These are phyloP conservation scores for Collybiopsis confluens DNA, from an alignment of 768 basidiomycete genomes.

Conservation along the genomic window DNA sequence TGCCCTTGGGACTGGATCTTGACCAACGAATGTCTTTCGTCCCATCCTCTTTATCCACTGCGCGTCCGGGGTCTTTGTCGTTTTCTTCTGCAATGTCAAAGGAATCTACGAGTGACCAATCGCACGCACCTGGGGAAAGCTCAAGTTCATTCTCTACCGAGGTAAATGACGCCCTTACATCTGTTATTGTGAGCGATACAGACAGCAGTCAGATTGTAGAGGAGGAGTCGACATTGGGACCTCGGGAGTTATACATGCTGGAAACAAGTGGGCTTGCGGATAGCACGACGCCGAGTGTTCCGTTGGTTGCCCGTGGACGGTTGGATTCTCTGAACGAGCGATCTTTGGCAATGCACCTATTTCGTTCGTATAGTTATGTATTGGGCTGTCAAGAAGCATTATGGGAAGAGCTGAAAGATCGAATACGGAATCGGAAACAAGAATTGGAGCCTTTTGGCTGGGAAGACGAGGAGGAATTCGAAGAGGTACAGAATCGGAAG, in stretches of 20 bases:
- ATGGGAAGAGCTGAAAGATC: slow-evolving; percentile 71
- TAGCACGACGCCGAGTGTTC: slow-evolving; percentile 29
- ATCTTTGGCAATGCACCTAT: slow-evolving; percentile 68
- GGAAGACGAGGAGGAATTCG: slow-evolving; percentile 64
- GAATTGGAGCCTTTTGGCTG: slow-evolving; percentile 60
- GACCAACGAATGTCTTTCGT: slow-evolving; percentile 33
- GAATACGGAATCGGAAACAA: slow-evolving; percentile 51
- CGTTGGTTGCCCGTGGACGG: slow-evolving; percentile 37
- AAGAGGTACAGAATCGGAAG: slow-evolving; percentile 49
- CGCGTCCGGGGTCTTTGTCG: slow-evolving; percentile 44
- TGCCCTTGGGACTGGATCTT: slow-evolving; percentile 26
- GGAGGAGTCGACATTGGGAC: slow-evolving; percentile 14
- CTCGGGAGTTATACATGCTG: slow-evolving; percentile 37
- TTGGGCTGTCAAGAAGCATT: slow-evolving; percentile 69
- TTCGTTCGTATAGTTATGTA: slow-evolving; percentile 57
- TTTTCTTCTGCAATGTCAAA: slow-evolving; percentile 47
- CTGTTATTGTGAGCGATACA: slow-evolving; percentile 4
- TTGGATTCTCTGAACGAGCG: slow-evolving; percentile 49
- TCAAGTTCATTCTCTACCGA: slow-evolving; percentile 9
- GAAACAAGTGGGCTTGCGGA: slow-evolving; percentile 41
- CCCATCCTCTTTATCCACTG: slow-evolving; percentile 23
- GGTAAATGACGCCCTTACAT: not conserved
- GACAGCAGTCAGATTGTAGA: slow-evolving; percentile 14
- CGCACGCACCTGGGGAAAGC: slow-evolving; percentile 2
- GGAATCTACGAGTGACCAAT: slow-evolving; percentile 16